Conservation (phyloP, 179 eudicot genomes). For the Beta macrorhiza region DNA sequence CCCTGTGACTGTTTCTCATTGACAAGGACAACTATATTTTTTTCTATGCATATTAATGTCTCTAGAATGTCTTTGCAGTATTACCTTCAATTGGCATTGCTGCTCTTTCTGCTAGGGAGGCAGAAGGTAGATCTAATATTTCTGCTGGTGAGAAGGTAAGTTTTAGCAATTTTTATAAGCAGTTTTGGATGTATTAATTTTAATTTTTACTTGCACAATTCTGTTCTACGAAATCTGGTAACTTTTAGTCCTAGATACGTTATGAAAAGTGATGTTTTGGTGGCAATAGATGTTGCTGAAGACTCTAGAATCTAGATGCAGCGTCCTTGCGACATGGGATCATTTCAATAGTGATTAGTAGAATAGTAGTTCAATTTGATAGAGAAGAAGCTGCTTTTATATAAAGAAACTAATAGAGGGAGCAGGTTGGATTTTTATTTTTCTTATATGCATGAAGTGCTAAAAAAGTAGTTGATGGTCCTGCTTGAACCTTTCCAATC, state of each 20-base stretch:
- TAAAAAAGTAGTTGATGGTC: not conserved
- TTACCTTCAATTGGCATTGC: constrained; percentile 90
- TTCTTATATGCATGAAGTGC: not conserved
- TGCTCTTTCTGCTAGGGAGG: constrained; percentile 94
- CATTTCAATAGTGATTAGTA: not conserved
- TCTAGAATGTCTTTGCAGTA: constrained; percentile 39
- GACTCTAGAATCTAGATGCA: not conserved
- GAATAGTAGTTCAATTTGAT: not conserved
- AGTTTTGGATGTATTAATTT: not conserved
- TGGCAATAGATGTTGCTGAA: not conserved
- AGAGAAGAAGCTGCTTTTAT: not conserved
- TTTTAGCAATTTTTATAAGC: not conserved
- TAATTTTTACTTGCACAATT: not conserved
- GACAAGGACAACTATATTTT: not conserved
- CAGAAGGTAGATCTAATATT: constrained; percentile 80
- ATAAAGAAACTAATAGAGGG: not conserved
- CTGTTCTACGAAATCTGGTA: not conserved
- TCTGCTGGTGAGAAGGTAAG: constrained; percentile 81
- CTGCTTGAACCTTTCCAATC: not conserved
- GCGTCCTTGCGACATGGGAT: not conserved
- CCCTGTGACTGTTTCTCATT: not conserved
- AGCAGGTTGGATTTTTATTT: not conserved
- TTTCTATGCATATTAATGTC: constrained; percentile 6
- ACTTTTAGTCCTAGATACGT: not conserved
- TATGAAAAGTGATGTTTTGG: not conserved